These are phyloP conservation scores for Mollisia scopiformis DNA, from an alignment of 2,329 filamentous ascomycete genomes.

Conservation along the genomic window DNA sequence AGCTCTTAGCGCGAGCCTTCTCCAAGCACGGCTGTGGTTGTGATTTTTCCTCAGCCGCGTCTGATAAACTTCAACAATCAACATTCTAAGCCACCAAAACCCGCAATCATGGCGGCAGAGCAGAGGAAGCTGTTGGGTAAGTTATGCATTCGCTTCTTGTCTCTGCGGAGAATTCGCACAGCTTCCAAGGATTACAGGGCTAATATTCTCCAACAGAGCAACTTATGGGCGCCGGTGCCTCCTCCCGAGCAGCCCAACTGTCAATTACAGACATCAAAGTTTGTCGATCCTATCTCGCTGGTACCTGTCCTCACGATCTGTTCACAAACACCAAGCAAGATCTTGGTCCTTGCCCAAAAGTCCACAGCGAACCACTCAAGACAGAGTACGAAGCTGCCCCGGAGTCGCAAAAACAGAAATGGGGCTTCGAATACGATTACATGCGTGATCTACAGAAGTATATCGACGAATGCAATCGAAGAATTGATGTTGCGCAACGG, in stretches of 20 bases:
- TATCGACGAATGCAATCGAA: constrained; percentile 93
- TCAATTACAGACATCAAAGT: constrained; percentile 91
- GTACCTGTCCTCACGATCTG: constrained; percentile 95
- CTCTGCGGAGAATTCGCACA: not conserved
- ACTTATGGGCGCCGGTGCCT: constrained; percentile 79
- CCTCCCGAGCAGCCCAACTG: constrained; percentile 77
- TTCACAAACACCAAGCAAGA: constrained; percentile 99
- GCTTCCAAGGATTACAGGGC: not conserved
- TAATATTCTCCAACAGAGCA: constrained; percentile 65
- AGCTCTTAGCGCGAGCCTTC: constrained; percentile 23
- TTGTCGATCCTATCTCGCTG: constrained; percentile 90
- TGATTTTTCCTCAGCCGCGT: constrained; percentile 23
- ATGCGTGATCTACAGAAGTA: constrained; percentile 95
- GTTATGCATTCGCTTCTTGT: constrained; percentile 18
- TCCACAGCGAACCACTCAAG: constrained; percentile 88
- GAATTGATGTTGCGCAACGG: constrained; percentile 88
- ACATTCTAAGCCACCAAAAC: not conserved
- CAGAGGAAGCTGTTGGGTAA: constrained; percentile 90
- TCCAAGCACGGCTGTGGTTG: constrained; percentile 16
- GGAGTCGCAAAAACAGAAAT: constrained; percentile 64
- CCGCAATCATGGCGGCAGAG: constrained; percentile 81
- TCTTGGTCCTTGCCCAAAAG: constrained; percentile 83
- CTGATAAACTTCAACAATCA: constrained; percentile 15
- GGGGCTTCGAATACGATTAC: constrained; percentile 96
- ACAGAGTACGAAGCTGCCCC: constrained; percentile 81